phyloP scores from a whole-genome alignment of 495 filamentous ascomycete genomes.

The Penicillium maclennaniae region DNA sequence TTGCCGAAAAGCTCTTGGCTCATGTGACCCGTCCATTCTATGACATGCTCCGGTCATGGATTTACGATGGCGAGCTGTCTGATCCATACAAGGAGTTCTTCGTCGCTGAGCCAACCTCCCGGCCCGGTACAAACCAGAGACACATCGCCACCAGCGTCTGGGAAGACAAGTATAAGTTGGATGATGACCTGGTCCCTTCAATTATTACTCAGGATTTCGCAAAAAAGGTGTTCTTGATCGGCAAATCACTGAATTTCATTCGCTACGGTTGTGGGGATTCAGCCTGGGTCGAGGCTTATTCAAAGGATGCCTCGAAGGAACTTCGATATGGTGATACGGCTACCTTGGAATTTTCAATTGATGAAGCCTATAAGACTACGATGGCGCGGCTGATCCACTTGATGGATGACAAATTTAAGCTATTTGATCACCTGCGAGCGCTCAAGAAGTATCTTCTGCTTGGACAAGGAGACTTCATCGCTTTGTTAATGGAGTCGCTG shows the following conservation, averaged over 20 bases:
- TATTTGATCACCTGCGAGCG: conserved; percentile 88
- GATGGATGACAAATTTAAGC: conserved; percentile 88
- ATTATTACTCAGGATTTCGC: conserved; percentile 92
- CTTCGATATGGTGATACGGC: conserved; percentile 92
- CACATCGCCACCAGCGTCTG: conserved; percentile 86
- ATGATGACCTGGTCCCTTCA: conserved; percentile 80
- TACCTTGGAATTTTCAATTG: conserved; percentile 85
- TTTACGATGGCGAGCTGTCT: conserved; percentile 95
- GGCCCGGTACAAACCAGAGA: conserved; percentile 46
- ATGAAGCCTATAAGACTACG: conserved; percentile 94
- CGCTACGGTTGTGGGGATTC: conserved; percentile 90
- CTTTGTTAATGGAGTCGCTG: conserved; percentile 93
- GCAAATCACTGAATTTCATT: conserved; percentile 98
- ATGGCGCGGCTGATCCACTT: conserved; percentile 94
- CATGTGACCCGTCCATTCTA: conserved; percentile 96
- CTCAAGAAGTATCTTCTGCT: conserved; percentile 93
- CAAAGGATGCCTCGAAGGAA: conserved; percentile 89
- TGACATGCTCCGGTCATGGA: conserved; percentile 93
- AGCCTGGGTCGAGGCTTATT: conserved; percentile 93
- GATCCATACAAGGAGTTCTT: conserved; percentile 98
- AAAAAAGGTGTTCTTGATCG: conserved; percentile 92
- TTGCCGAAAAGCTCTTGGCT: conserved; percentile 87
- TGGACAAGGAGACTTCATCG: conserved; percentile 96
- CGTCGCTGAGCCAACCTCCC: conserved; percentile 67
- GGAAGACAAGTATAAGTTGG: conserved; percentile 94